These are phyloP conservation scores for Luffa aegyptiaca DNA, from an alignment of 306 rosid genomes.

Conservation along the genomic window DNA sequence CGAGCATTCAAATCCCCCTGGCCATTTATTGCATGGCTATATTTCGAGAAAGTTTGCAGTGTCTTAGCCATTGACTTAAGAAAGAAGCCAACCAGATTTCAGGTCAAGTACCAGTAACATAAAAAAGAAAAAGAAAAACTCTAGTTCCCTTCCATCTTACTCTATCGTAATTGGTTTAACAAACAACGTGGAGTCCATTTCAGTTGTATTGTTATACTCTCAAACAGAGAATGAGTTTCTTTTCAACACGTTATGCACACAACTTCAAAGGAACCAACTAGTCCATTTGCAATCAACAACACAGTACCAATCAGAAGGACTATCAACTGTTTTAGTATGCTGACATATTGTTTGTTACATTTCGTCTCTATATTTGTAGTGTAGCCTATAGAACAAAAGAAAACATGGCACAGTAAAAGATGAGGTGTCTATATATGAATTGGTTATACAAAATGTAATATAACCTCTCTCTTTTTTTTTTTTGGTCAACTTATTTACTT, in stretches of 20 bases:
- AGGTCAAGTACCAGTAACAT: background rate
- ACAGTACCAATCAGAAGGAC: background rate
- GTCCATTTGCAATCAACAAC: background rate
- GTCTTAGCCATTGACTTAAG: background rate
- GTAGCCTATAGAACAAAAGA: background rate
- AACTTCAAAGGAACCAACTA: background rate
- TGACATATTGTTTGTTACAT: slow-evolving; percentile 2
- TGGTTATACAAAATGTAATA: background rate
- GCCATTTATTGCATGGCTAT: background rate
- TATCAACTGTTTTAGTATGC: background rate
- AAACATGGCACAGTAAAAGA: background rate
- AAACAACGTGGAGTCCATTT: background rate
- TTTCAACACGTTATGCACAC: background rate
- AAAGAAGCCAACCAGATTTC: background rate
- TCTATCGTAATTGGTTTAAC: background rate
- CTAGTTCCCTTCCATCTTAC: background rate
- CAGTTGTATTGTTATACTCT: background rate
- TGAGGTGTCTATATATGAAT: background rate
- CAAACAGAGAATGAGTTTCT: background rate
- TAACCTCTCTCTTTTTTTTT: background rate
- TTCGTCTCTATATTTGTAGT: background rate
- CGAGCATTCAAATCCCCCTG: background rate
- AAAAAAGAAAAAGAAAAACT: background rate
- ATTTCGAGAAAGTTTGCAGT: background rate
- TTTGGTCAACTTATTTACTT: background rate